These are phyloP conservation scores for Priceomyces melissophilus DNA, from an alignment of 805 yeast species.

Conservation along the genomic window DNA sequence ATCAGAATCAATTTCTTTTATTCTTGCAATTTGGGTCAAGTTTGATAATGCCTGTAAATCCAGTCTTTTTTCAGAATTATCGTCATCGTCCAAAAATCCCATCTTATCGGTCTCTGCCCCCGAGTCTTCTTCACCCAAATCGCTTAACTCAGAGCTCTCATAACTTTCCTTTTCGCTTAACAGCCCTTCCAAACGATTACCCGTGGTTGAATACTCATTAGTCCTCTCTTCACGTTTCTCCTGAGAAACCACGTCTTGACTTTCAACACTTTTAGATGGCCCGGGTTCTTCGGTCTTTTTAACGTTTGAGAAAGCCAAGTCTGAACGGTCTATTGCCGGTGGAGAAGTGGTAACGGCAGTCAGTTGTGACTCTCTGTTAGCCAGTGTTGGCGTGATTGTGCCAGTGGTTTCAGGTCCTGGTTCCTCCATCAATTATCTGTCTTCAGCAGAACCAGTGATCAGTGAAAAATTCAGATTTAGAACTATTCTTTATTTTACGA, in stretches of 20 bases:
- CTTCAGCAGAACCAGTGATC: not conserved
- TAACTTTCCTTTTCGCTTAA: slow-evolving; percentile 18
- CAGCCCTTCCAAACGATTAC: not conserved
- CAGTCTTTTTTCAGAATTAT: slow-evolving; percentile 20
- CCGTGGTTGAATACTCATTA: not conserved
- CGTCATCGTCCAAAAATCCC: slow-evolving; percentile 48
- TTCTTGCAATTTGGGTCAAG: slow-evolving; percentile 40
- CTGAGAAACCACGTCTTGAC: not conserved
- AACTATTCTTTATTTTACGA: no score
- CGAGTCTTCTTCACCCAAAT: slow-evolving; percentile 59
- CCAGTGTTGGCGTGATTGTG: slow-evolving; percentile 7
- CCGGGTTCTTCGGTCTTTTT: not conserved
- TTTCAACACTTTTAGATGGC: not conserved
- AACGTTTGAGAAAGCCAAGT: not conserved
- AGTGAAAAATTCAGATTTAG: not conserved
- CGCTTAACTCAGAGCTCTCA: slow-evolving; percentile 46
- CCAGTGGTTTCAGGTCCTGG: slow-evolving; percentile 1
- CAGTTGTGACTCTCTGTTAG: slow-evolving; percentile 34
- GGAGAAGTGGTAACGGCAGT: slow-evolving; percentile 42
- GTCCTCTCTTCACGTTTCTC: not conserved
- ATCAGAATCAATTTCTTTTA: slow-evolving; percentile 36
- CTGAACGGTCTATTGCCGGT: slow-evolving; percentile 13
- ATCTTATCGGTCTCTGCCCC: slow-evolving; percentile 92
- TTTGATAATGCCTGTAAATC: slow-evolving; percentile 39
- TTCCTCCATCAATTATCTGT: slow-evolving; percentile 3